These are phyloP conservation scores for Ceratonia siliqua DNA, from an alignment of 306 rosid genomes.

Conservation along the genomic window DNA sequence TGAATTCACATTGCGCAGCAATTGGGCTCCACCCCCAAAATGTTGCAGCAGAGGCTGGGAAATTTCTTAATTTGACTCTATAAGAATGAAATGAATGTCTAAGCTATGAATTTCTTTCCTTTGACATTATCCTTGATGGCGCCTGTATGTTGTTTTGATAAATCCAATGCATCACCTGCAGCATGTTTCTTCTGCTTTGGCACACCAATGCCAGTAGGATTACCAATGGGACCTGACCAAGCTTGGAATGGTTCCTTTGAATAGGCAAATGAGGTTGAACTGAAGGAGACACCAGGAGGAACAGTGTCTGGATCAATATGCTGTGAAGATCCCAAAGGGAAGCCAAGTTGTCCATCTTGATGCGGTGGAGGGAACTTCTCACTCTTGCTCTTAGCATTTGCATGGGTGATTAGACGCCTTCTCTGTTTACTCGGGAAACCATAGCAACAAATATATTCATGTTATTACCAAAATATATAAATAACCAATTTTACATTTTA, in stretches of 20 bases:
- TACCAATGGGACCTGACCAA: slow-evolving; percentile 86
- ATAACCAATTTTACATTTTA: neutral
- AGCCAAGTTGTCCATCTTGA: slow-evolving; percentile 87
- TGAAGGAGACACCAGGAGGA: slow-evolving; percentile 67
- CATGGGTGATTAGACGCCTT: slow-evolving; percentile 76
- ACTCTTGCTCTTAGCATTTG: slow-evolving; percentile 96
- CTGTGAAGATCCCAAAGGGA: slow-evolving; percentile 77
- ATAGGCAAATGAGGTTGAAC: slow-evolving; percentile 63
- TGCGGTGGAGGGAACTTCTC: slow-evolving; percentile 97
- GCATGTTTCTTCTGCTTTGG: slow-evolving; percentile 65
- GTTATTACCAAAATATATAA: too few relatives aligned
- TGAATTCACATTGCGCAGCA: slow-evolving; percentile 18
- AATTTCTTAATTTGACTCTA: slow-evolving; percentile 36
- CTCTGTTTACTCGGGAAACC: slow-evolving; percentile 62
- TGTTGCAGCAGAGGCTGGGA: slow-evolving; percentile 27
- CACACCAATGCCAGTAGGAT: slow-evolving; percentile 50
- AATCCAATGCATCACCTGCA: slow-evolving; percentile 49
- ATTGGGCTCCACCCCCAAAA: slow-evolving; percentile 28
- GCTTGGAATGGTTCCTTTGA: slow-evolving; percentile 72
- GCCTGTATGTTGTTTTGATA: slow-evolving; percentile 45
- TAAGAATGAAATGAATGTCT: slow-evolving; percentile 34
- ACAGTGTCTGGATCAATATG: slow-evolving; percentile 76
- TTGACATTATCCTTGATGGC: slow-evolving; percentile 49
- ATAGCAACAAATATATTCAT: slow-evolving; percentile 10
- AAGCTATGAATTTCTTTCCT: slow-evolving; percentile 64